Base-by-base conservation (phyloP, 257 asterid genomes). In the Solanum chiquidenum region DNA sequence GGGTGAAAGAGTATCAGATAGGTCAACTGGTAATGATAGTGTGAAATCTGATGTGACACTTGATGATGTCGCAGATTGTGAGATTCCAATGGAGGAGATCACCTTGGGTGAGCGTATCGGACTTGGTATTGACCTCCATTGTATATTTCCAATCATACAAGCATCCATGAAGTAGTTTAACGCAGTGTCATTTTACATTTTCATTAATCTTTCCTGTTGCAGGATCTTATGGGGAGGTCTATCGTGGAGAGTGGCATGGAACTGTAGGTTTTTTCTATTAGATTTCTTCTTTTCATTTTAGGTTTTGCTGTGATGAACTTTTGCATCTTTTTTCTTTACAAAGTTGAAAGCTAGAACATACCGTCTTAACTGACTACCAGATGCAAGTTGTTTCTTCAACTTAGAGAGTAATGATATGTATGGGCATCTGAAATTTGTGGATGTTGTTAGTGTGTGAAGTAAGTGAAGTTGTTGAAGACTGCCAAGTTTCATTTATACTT, bases 51-150 rank as follows among this genome's bases (percentile, higher is more conserved):
- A 94, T 52, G 92, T 86, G n/a, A 76, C 93, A 52, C 93, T 96
- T 73, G 98, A 96, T 90, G 98, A 96, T 85, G 99, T 96, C 52
- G 96, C 99, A 46, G 99, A 96, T 83, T 95, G 99, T 91, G 99
- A 96, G 91, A 94, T 96, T 84, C 97, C 95, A 7, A 93, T 92
- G 95, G 99, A 96, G 93, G 98, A 96, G 86, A 94, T 96, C 93
- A 52, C 93, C 94, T 90, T 96, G 97, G 99, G 99, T 88, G 99
- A 95, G 93, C 99, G 99, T 93, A 96, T 96, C 87, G 99, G 99
- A 88, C 98, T 96, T 90, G 99, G 99, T 96, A 96, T 82, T 87
- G 84, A 89, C 87, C 92, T 90, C 87, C 86, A 72, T 75, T 90
- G 86, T 21, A 68, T 82, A 82, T 49, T 49, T 82, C 83, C 87